Percentiles rank a stretch among this genome's conserved stretches.
Conservation (phyloP, 371 early-diverging fungal species). For the Spraguea lophii region DNA sequence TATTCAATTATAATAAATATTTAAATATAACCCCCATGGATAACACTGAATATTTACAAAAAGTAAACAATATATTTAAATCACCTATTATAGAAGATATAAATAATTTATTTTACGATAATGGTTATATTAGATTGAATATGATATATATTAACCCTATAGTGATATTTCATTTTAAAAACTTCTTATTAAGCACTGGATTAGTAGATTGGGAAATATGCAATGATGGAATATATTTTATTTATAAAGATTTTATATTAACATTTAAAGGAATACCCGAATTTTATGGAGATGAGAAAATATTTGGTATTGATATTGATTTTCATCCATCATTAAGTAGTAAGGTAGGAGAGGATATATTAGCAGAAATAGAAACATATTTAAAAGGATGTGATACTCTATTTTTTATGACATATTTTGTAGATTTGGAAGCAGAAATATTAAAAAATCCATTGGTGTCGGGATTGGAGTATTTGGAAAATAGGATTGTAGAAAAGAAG, state of each 20-base stretch:
- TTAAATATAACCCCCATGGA: too few species aligned
- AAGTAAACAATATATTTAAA: too few species aligned
- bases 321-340: slow-evolving; percentile 28
- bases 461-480: slow-evolving; percentile 22
- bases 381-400: slow-evolving; percentile 31
- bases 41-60: too few species aligned
- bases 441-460: slow-evolving; percentile 18
- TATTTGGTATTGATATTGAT: slow-evolving; percentile 29
- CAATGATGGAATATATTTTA: slow-evolving; percentile 14
- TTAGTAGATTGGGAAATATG: slow-evolving; percentile 16
- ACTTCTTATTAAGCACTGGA: slow-evolving; percentile 5
- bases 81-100: slow-evolving; percentile 13
- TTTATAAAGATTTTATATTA: slow-evolving; percentile 9
- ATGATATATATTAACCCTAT: slow-evolving; percentile 34
- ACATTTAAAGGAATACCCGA: slow-evolving; percentile 15
- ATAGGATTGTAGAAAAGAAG: slow-evolving; percentile 4
- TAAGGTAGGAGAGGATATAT: slow-evolving; percentile 3
- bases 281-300: slow-evolving; percentile 5
- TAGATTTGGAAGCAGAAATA: slow-evolving; percentile 25
- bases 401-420: slow-evolving; percentile 32
- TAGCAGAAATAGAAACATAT: slow-evolving; percentile 28
- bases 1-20: too few species aligned
- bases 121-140: slow-evolving; percentile 29
- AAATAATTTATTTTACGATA: slow-evolving; percentile 16
- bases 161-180: slow-evolving; percentile 13